Evolutionary conservation across 805 yeast genomes (phyloP).

Genomic region (Tetrapisispora namnaoensis): DNA sequence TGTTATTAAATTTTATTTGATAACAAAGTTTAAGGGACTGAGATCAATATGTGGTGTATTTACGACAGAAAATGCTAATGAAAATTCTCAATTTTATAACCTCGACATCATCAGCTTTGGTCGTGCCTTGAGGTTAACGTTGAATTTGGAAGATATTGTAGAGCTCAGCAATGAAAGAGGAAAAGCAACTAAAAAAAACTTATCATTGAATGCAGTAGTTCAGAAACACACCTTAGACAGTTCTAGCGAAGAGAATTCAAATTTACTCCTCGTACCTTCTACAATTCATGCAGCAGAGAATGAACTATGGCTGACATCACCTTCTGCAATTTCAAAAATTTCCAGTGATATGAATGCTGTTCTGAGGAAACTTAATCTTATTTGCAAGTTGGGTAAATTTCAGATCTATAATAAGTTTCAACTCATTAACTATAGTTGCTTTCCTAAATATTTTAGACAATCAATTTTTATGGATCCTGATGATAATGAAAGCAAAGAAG

Average conservation of each 20-base stretch:
- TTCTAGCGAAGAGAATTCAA: constrained; percentile 12
- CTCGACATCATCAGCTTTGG: constrained; percentile 18
- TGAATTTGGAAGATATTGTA: constrained; percentile 8
- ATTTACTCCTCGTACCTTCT: constrained; percentile 7
- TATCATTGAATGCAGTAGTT: constrained; percentile 8
- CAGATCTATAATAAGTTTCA: constrained; percentile 6
- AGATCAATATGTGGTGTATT: constrained; percentile 10
- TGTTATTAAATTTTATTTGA: constrained; percentile 10
- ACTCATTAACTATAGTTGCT: not conserved
- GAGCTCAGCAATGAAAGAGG: not conserved
- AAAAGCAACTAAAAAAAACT: not conserved
- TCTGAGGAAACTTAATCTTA: constrained; percentile 6
- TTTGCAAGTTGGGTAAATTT: constrained; percentile 9
- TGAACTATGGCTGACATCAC: constrained; percentile 17
- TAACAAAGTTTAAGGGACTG: constrained; percentile 26
- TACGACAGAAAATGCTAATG: not conserved
- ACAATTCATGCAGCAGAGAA: not conserved
- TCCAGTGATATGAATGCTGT: constrained; percentile 1
- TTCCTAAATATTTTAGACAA: constrained; percentile 1
- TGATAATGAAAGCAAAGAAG: not conserved
- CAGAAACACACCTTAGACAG: constrained; percentile 15
- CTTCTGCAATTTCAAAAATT: constrained; percentile 14
- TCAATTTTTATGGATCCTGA: constrained; percentile 1
- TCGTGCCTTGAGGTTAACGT: constrained; percentile 9
- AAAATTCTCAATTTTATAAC: constrained; percentile 4